Evolutionary conservation across 2,329 filamentous ascomycete genomes (phyloP), one percentile per base, ranked within the genome.

Genomic region (Xylariaceae sp.): DNA sequence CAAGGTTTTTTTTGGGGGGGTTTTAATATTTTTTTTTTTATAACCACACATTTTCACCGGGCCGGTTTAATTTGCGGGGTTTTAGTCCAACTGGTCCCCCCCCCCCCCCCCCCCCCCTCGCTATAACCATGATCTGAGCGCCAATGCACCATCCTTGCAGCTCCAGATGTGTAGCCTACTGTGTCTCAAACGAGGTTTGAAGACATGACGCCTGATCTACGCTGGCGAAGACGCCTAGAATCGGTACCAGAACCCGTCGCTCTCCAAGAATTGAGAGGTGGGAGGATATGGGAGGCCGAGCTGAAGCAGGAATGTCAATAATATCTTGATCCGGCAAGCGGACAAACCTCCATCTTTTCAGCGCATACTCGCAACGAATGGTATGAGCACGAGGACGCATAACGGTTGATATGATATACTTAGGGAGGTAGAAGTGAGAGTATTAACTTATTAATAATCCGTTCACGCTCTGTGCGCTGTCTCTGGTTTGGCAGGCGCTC

Each of bases 281-380:
- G 40, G 40, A 43, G 43, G 30, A 38, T 29, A 36, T 43, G 32
- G 27, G 40, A 43, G 40, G 39, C 43, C 40, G 43, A 46, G 36
- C 43, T 40, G 40, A 46, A 46, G 36, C 43, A 46, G n/a, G 40
- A 21, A 35, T 29, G 31, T 37, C 43, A 35, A 38, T n/a, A n/a
- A n/a, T 27, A 43, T 46, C 43, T 46, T 46, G 43, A 46, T 46
- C 43, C 43, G 43, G 40, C 13, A 46, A 40, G 31, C 21, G n/a
- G n/a, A n/a, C n/a, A n/a, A 39, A 36, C 36, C 27, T 15, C 17
- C 40, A 43, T 46, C 43, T 46, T n/a, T n/a, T n/a, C n/a, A n/a
- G n/a, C 28, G 43, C 43, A 46, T 46, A 7, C 36, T 14, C 27
- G 29, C 40, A 32, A 36, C 32, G 29, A n/a, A n/a, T n/a, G n/a